These are phyloP conservation scores for Gossypioides kirkii DNA, from an alignment of 345 rosid genomes.

Conservation along the genomic window DNA sequence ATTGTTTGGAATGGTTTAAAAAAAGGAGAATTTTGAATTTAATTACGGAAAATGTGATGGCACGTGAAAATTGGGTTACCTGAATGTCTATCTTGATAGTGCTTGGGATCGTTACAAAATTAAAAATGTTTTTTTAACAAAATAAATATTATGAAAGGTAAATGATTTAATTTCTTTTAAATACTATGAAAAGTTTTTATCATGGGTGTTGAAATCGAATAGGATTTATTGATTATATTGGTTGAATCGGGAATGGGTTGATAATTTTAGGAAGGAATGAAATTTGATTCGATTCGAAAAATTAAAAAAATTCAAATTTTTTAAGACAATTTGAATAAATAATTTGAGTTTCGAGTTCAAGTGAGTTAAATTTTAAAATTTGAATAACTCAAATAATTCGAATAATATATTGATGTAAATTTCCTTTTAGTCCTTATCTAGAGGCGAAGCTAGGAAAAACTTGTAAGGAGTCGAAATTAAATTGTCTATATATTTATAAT, in stretches of 20 bases:
- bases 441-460: too few relatives aligned
- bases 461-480: too few relatives aligned
- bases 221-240: too few relatives aligned
- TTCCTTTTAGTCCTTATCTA: accelerated
- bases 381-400: accelerated
- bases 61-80: slow-evolving; percentile 8
- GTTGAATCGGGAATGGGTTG: accelerated
- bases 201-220: too few relatives aligned
- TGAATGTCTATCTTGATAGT: not conserved
- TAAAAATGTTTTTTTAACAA: not conserved
- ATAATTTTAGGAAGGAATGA: accelerated
- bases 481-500: too few relatives aligned
- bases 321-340: too few relatives aligned
- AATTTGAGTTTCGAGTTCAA: too few relatives aligned
- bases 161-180: not conserved
- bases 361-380: too few relatives aligned
- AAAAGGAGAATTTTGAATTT: not conserved
- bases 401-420: too few relatives aligned
- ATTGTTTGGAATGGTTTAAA: not conserved
- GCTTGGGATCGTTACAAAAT: too few relatives aligned
- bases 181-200: not conserved
- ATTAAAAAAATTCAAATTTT: too few relatives aligned
- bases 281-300: accelerated
- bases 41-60: not conserved
- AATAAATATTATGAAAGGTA: not conserved